Conservation (phyloP, 176 grass and related monocot genomes). For the Oryza glaberrima region DNA sequence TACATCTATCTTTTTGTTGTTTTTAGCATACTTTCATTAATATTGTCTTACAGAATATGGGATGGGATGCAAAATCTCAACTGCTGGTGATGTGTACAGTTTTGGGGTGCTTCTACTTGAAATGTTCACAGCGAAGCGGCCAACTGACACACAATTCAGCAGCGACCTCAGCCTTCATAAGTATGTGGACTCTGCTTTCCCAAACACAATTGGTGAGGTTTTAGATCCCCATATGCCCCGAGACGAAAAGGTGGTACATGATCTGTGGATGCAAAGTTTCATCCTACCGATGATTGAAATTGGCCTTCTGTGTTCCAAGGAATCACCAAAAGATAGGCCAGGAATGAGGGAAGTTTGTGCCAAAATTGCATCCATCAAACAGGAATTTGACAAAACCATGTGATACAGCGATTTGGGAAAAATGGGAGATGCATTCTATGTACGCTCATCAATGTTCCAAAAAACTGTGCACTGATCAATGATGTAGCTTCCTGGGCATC, state of each 20-base stretch:
- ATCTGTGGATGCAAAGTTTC: not conserved
- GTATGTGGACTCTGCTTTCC: conserved; percentile 23
- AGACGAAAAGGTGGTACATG: not conserved
- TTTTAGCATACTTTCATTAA: not conserved
- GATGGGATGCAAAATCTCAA: conserved; percentile 23
- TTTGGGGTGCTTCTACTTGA: conserved; percentile 41
- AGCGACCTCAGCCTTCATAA: not conserved
- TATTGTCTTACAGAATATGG: conserved; percentile 34
- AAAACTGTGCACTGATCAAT: not conserved
- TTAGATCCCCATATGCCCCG: conserved; percentile 34
- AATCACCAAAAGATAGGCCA: conserved; percentile 33
- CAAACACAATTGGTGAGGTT: conserved; percentile 6
- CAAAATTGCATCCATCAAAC: conserved; percentile 11
- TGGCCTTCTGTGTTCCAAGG: conserved; percentile 35
- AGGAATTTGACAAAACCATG: conserved; percentile 1
- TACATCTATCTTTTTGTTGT: not conserved
- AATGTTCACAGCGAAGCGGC: conserved; percentile 22
- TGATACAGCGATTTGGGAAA: not conserved
- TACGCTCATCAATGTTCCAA: not conserved
- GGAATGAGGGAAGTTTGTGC: conserved; percentile 8
- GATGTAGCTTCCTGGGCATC: not conserved
- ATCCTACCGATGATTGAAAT: conserved; percentile 26
- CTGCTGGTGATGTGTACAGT: not conserved
- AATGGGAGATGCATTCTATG: not conserved
- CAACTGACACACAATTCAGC: not conserved